Base-by-base conservation (phyloP, 768 basidiomycete genomes). In the Chalciporus piperatus region DNA sequence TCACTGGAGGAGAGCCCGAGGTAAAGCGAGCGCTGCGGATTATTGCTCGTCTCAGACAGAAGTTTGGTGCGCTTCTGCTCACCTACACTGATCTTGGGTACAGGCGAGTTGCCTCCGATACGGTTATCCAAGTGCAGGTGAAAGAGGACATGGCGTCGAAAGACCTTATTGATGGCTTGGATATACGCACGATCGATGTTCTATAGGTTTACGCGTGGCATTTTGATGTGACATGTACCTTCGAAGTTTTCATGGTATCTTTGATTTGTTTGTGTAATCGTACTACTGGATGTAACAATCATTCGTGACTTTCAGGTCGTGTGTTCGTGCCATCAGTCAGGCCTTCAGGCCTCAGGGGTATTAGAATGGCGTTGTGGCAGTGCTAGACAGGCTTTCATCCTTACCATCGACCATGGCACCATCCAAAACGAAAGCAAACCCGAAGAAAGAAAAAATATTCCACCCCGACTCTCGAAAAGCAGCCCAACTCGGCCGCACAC, bases 401-500 rank as follows among this genome's bases (percentile, higher is more conserved):
- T 22, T 2, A n/a, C n/a, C n/a, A n/a, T 46, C 30, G 8, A 49
- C 14, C 38, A 47, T 56, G 55, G 51, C 43, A 0, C 45, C 50
- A 27, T 41, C 54, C 47, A 65, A 64, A 45, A 51, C 63, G 4
- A 65, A 62, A 42, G 27, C 57, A 9, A 43, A 33, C 40, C n/a
- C 58, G 28, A 88, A 83, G 67, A 88, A 83, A 70, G 88, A 89
- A 62, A 92, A 92, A 60, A 59, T 92, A 10, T 87, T 85, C 56
- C 91, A 93, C 64, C 91, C 91, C 4, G 76, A 85, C 42, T 93
- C 91, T 19, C 78, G 91, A 54, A 93, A 92, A 71, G 91, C 91
- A 3, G 82, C 76, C 12, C 89, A 92, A 62, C 74, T 91, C 13
- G 74, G 79, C 14, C 80, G 89, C 19, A 76, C 80, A 50, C 80